Evolutionary conservation across 1,139 yeast genomes (phyloP).

Genomic region (Suhomyces guaymorum): DNA sequence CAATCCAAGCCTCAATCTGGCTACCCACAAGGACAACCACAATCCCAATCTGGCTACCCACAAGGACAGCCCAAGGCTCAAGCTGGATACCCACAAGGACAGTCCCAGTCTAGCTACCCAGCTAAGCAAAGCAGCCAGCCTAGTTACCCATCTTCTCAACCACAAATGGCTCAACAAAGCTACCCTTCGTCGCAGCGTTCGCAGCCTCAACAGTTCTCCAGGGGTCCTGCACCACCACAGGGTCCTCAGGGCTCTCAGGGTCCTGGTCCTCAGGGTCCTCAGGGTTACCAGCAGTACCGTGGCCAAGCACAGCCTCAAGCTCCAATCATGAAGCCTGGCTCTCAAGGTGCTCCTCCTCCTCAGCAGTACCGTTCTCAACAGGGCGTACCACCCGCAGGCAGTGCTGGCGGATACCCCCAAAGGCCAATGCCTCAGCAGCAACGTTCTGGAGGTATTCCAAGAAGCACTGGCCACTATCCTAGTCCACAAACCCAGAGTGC

Average conservation of each 20-base stretch:
- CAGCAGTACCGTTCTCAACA: slow-evolving; percentile 11
- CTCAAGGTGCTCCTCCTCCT: slow-evolving; percentile 8
- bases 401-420: slow-evolving; percentile 17
- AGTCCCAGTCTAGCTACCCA: background rate
- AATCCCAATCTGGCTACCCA: slow-evolving; percentile 12
- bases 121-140: too few species aligned
- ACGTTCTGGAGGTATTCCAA: slow-evolving; percentile 14
- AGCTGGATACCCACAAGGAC: slow-evolving; percentile 2
- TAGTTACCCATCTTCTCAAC: too few species aligned
- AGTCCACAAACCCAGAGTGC: slow-evolving; percentile 10
- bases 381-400: slow-evolving; percentile 5
- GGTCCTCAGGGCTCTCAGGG: slow-evolving; percentile 1
- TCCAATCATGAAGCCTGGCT: slow-evolving; percentile 10
- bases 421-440: slow-evolving; percentile 13
- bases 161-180: slow-evolving; percentile 1
- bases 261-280: background rate
- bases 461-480: slow-evolving; percentile 11
- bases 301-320: slow-evolving; percentile 13
- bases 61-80: slow-evolving; percentile 1
- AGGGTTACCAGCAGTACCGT: slow-evolving; percentile 12
- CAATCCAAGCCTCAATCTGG: slow-evolving; percentile 1
- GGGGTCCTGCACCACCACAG: slow-evolving; percentile 5
- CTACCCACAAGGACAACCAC: slow-evolving; percentile 6
- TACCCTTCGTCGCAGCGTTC: slow-evolving; percentile 13
- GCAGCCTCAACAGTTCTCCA: slow-evolving; percentile 7